A percentile compares a stretch with the other conserved stretches of the same genome.
These are phyloP conservation scores for Pseudomonodictys pantanalensis DNA, from an alignment of 495 filamentous ascomycete genomes.

Conservation along the genomic window DNA sequence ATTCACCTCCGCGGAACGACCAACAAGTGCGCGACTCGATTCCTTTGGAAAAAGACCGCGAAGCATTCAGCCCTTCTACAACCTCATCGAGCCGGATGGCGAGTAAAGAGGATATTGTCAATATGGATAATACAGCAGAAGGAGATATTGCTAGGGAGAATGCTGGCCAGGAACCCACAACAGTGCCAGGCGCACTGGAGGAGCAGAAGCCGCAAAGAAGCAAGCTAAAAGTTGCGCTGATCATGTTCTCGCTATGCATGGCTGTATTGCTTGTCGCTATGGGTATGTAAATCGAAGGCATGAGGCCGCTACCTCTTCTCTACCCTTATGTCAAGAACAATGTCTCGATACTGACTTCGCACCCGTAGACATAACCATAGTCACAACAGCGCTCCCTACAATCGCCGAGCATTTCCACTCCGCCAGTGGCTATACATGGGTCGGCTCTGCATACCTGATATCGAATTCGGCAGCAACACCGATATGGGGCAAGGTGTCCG, in stretches of 20 bases:
- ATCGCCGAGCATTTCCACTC: constrained; percentile 49
- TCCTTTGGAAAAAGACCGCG: constrained; percentile 1
- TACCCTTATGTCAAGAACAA: neutral
- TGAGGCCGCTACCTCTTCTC: too few relatives aligned
- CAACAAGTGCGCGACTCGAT: too few relatives aligned
- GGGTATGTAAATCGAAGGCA: too few relatives aligned
- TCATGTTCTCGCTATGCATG: constrained; percentile 42
- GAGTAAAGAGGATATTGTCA: neutral
- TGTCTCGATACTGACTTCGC: too few relatives aligned
- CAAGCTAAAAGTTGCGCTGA: constrained; percentile 41
- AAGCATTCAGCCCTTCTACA: neutral
- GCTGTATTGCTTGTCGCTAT: constrained; percentile 46
- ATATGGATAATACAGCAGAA: neutral
- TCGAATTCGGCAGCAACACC: constrained; percentile 67
- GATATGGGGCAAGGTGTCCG: constrained; percentile 78
- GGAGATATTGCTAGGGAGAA: neutral
- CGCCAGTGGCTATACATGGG: constrained; percentile 53
- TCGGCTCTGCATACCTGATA: constrained; percentile 55
- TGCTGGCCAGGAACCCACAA: neutral
- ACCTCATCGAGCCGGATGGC: neutral
- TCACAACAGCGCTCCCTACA: constrained; percentile 52
- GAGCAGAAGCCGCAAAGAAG: constrained; percentile 29
- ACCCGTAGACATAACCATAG: constrained; percentile 42
- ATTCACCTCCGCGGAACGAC: too few relatives aligned
- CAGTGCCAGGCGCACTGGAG: neutral